Evolutionary conservation across 1,284 basidiomycete species (phyloP).

Genomic region (Ganoderma meredithae): DNA sequence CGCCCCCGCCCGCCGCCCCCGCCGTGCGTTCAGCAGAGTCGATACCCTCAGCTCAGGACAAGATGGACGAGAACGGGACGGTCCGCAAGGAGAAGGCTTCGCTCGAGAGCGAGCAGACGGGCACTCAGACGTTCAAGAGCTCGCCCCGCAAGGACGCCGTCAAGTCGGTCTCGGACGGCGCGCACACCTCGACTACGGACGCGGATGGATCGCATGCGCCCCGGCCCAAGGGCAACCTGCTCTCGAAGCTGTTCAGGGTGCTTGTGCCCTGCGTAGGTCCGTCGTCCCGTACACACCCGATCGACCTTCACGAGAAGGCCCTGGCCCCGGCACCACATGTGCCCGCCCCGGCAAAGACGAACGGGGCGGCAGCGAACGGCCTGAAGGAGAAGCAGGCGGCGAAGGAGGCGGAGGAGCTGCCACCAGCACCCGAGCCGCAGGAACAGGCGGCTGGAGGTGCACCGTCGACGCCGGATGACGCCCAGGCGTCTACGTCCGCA

Average conservation of each 20-base stretch:
- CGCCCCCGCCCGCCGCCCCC: slow-evolving; percentile 29
- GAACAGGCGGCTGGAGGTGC: slow-evolving; percentile 15
- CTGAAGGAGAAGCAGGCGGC: slow-evolving; percentile 43
- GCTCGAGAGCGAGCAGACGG: slow-evolving; percentile 47
- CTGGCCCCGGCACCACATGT: slow-evolving; percentile 17
- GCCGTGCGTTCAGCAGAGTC: slow-evolving; percentile 27
- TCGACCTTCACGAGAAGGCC: slow-evolving; percentile 40
- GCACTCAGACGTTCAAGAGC: slow-evolving; percentile 43
- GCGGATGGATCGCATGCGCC: slow-evolving; percentile 31
- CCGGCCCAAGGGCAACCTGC: slow-evolving; percentile 47
- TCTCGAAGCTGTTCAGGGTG: slow-evolving; percentile 54
- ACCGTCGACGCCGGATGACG: slow-evolving; percentile 26
- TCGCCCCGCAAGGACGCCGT: slow-evolving; percentile 45
- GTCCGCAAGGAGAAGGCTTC: slow-evolving; percentile 52
- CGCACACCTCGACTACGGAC: slow-evolving; percentile 44
- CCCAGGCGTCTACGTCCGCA: slow-evolving; percentile 25
- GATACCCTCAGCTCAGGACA: slow-evolving; percentile 22
- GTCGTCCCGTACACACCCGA: slow-evolving; percentile 45
- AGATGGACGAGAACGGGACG: slow-evolving; percentile 39
- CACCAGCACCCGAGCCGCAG: slow-evolving; percentile 29
- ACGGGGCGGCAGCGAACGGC: slow-evolving; percentile 32
- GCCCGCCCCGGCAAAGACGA: slow-evolving; percentile 19
- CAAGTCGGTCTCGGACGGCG: slow-evolving; percentile 47
- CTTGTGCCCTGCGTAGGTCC: slow-evolving; percentile 59
- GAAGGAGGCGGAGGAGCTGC: slow-evolving; percentile 39